phyloP scores from a whole-genome alignment of 768 basidiomycete genomes.

The Macrolepiota fuliginosa region DNA sequence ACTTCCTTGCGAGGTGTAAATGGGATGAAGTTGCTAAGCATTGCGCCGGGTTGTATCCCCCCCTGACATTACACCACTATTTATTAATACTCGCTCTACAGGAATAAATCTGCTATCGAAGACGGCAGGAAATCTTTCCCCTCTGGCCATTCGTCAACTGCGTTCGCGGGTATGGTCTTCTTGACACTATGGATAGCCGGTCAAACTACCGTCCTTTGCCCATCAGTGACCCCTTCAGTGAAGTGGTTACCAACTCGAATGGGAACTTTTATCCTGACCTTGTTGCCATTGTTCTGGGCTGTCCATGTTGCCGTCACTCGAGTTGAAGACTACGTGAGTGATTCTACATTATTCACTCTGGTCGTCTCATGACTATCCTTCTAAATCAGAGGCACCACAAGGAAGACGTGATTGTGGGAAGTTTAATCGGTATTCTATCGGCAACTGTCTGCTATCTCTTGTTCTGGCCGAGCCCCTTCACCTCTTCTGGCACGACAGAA shows the following conservation, averaged over 20 bases:
- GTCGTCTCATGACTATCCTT: conserved; percentile 5
- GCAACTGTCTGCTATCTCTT: conserved; percentile 51
- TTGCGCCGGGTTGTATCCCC: conserved; percentile 53
- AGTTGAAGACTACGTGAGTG: conserved; percentile 64
- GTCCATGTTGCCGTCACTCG: conserved; percentile 60
- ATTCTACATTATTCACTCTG: background rate
- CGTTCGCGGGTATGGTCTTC: conserved; percentile 64
- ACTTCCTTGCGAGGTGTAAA: conserved; percentile 63
- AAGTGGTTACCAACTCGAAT: conserved; percentile 45
- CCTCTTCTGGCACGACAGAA: conserved; percentile 24
- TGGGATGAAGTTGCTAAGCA: conserved; percentile 46
- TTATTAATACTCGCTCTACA: conserved; percentile 15
- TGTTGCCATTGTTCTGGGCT: conserved; percentile 54
- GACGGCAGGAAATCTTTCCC: conserved; percentile 65
- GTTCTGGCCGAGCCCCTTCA: conserved; percentile 65
- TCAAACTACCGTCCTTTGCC: conserved; percentile 52
- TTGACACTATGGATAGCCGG: conserved; percentile 61
- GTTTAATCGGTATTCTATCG: conserved; percentile 51
- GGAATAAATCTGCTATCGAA: conserved; percentile 33
- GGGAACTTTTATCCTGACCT: conserved; percentile 41
- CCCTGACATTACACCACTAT: background rate
- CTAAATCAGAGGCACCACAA: conserved; percentile 56
- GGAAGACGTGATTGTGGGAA: conserved; percentile 67
- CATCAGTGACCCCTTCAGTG: conserved; percentile 37
- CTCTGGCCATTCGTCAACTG: conserved; percentile 67